Percentiles rank a stretch among this genome's conserved stretches.
Conservation (phyloP, 306 rosid species). For the Inga oerstediana region DNA sequence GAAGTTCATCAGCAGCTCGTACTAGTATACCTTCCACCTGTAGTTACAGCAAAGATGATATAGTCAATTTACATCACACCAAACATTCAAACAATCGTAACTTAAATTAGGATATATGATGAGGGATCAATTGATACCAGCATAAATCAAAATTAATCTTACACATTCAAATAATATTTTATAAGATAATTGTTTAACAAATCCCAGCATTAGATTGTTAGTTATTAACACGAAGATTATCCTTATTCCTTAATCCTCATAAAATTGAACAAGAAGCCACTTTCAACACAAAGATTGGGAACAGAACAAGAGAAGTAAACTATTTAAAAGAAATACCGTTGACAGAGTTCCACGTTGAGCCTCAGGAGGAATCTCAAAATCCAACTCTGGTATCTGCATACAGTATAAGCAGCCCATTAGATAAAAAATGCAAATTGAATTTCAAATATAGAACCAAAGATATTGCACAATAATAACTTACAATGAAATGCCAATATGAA, state of each 20-base stretch:
- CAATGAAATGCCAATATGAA: not conserved
- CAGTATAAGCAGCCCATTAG: constrained; percentile 20
- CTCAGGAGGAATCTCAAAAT: constrained; percentile 94
- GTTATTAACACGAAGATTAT: not conserved
- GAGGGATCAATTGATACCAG: not conserved
- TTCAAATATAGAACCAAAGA: constrained; percentile 16
- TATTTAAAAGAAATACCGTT: constrained; percentile 59
- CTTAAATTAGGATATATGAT: not conserved
- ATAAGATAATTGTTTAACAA: not conserved
- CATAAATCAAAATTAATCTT: not conserved
- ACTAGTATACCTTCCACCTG: constrained; percentile 91
- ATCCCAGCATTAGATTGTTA: not conserved
- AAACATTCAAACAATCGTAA: constrained; percentile 5
- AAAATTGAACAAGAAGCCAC: not conserved
- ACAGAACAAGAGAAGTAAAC: constrained; percentile 15
- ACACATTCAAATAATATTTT: not conserved
- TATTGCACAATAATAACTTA: constrained; percentile 3
- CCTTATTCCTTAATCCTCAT: not conserved
- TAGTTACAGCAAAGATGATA: constrained; percentile 31
- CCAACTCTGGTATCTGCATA: constrained; percentile 88
- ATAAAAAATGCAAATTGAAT: constrained; percentile 24
- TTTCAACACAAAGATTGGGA: not conserved
- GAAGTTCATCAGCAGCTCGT: constrained; percentile 80
- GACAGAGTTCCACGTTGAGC: constrained; percentile 92
- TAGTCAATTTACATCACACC: constrained; percentile 13